phyloP scores from a whole-genome alignment of 257 asterid species.

The Solanum chiquidenum region DNA sequence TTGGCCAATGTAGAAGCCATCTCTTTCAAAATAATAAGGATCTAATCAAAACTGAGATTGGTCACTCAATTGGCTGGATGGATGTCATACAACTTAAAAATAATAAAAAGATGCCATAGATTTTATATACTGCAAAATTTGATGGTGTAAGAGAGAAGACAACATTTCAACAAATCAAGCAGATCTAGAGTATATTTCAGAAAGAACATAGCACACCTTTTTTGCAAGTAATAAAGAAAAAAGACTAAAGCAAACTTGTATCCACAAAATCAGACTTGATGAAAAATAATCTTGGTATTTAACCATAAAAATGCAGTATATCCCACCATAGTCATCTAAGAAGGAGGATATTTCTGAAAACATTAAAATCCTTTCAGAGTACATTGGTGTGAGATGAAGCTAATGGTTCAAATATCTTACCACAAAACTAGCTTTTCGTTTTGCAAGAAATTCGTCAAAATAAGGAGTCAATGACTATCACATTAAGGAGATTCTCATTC shows the following conservation, averaged over 20 bases:
- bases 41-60: constrained; percentile 31
- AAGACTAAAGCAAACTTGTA: not conserved
- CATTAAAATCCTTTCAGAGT: not conserved
- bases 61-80: not conserved
- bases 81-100: not conserved
- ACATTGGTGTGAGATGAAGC: not conserved
- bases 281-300: not conserved
- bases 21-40: constrained; percentile 59
- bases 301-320: not conserved
- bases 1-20: constrained; percentile 86
- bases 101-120: not conserved
- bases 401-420: not conserved
- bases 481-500: not conserved
- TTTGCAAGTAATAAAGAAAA: not conserved
- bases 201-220: not conserved
- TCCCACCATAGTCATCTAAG: not conserved
- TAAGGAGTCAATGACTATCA: not conserved
- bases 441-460: not conserved
- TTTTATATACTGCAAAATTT: not conserved
- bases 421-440: not conserved
- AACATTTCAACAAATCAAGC: not conserved
- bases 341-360: not conserved
- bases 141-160: not conserved
- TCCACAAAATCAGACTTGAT: not conserved
- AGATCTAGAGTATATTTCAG: not conserved